phyloP scores from a whole-genome alignment of 352 stramenopile genomes.

The Pythium volutum region DNA sequence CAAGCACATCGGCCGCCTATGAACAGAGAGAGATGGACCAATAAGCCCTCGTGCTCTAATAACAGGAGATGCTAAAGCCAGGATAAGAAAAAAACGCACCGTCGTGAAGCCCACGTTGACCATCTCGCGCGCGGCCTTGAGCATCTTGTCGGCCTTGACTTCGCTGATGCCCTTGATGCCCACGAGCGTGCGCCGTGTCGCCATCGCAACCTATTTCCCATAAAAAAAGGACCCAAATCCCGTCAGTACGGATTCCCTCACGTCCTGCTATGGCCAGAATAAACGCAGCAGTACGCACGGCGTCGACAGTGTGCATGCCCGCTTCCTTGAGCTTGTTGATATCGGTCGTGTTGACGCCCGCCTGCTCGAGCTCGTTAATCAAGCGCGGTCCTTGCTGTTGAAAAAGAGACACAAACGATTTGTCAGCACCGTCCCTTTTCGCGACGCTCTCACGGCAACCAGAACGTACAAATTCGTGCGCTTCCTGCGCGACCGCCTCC shows the following conservation, averaged over 20 bases:
- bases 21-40: too few relatives aligned
- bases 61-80: neutral
- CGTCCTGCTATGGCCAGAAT: too few relatives aligned
- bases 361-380: conserved; percentile 92
- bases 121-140: conserved; percentile 96
- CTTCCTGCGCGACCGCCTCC: conserved; percentile 30
- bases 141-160: conserved; percentile 98
- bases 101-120: conserved; percentile 99
- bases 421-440: neutral
- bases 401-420: neutral
- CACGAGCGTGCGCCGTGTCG: conserved; percentile 96
- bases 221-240: neutral
- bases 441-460: neutral
- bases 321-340: conserved; percentile 98
- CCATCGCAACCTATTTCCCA: conserved; percentile 86
- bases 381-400: conserved; percentile 70
- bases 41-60: neutral
- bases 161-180: conserved; percentile 99
- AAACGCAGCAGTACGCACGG: conserved; percentile 46
- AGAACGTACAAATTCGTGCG: conserved; percentile 37
- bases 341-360: conserved; percentile 96
- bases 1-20: conserved; percentile 84
- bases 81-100: conserved; percentile 42
- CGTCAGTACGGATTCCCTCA: neutral
- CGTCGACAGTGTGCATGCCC: conserved; percentile 98